phyloP scores from a whole-genome alignment of 805 yeast species.

The Pichia deserticola region DNA sequence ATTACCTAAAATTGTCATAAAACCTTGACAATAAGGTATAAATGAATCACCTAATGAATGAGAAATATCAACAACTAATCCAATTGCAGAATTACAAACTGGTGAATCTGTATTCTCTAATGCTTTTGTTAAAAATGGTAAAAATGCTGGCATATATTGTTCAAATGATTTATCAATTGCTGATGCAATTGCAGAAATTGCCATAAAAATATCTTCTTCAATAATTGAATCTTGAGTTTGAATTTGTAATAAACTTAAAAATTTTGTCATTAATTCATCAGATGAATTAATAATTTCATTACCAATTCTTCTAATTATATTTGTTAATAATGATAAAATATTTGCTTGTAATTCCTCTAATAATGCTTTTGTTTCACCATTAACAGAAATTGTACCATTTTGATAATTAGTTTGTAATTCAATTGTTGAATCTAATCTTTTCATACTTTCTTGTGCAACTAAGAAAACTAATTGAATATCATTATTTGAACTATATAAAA shows the following conservation, averaged over 20 bases:
- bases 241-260: constrained; percentile 59
- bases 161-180: constrained; percentile 66
- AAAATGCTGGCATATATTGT: constrained; percentile 71
- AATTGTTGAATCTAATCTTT: constrained; percentile 66
- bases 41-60: constrained; percentile 76
- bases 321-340: constrained; percentile 69
- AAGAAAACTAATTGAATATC: constrained; percentile 61
- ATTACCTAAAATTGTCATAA: constrained; percentile 78
- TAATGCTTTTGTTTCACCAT: constrained; percentile 65
- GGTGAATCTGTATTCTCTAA: constrained; percentile 77
- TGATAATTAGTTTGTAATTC: constrained; percentile 43
- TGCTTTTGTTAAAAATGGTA: constrained; percentile 77
- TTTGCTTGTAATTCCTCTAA: constrained; percentile 87
- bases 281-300: constrained; percentile 57
- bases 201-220: constrained; percentile 92
- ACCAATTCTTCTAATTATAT: constrained; percentile 76
- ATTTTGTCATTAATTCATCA: constrained; percentile 78
- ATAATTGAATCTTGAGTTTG: constrained; percentile 56
- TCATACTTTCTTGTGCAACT: constrained; percentile 68
- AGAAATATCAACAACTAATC: constrained; percentile 88
- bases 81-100: constrained; percentile 84
- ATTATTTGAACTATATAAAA: constrained; percentile 63
- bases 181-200: constrained; percentile 82
- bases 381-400: constrained; percentile 13
- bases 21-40: constrained; percentile 65